phyloP scores from a whole-genome alignment of 2,329 filamentous ascomycete species.

The Talaromyces islandicus region DNA sequence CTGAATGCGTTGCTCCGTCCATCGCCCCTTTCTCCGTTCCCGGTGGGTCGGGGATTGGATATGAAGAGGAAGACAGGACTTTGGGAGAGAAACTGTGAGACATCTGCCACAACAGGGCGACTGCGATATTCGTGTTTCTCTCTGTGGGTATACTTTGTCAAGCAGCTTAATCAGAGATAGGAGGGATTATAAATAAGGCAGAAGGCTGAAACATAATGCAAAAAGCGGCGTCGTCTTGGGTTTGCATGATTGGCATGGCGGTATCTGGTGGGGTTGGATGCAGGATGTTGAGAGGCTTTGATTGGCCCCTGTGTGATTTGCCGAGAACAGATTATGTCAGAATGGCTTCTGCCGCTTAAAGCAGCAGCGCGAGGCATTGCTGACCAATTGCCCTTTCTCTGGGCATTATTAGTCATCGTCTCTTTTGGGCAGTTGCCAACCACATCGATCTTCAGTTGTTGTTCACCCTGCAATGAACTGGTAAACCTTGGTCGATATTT shows the following conservation, averaged over 20 bases:
- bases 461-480: neutral
- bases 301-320: neutral
- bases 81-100: neutral
- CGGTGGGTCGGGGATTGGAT: slow-evolving; percentile 2
- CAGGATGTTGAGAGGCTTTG: neutral
- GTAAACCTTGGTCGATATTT: neutral
- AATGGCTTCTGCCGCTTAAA: neutral
- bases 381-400: neutral
- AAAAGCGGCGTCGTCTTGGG: neutral
- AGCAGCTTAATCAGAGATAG: neutral
- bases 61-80: slow-evolving; percentile 6
- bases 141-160: neutral
- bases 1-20: neutral
- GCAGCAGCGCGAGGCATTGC: neutral
- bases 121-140: neutral
- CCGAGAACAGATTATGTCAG: neutral
- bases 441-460: neutral
- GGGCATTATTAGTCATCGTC: neutral
- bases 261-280: neutral
- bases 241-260: neutral
- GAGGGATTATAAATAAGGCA: neutral
- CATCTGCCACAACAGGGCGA: neutral
- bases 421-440: neutral
- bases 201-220: neutral
- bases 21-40: neutral